These are phyloP conservation scores for Plasmodium gonderi DNA, from an alignment of 169 alveolate genomes.

Conservation along the genomic window DNA sequence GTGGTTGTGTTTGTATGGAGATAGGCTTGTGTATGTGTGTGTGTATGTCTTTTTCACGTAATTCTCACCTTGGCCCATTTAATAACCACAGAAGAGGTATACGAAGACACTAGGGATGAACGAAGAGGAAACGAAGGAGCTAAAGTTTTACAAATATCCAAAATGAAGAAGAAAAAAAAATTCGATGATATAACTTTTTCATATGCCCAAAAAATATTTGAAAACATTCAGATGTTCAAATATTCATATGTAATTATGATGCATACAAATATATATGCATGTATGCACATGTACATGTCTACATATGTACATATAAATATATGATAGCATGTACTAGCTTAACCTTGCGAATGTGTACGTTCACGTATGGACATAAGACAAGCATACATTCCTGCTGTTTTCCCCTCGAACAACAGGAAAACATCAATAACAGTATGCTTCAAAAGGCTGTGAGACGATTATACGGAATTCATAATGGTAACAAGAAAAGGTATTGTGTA, in stretches of 20 bases:
- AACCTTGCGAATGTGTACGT: background rate
- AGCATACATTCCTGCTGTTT: background rate
- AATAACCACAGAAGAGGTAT: conserved; percentile 48
- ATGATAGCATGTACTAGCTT: background rate
- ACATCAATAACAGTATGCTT: conserved; percentile 45
- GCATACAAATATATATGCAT: background rate
- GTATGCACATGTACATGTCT: background rate
- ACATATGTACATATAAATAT: background rate
- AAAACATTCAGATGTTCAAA: conserved; percentile 59
- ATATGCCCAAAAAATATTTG: conserved; percentile 74
- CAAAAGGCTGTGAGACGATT: conserved; percentile 68
- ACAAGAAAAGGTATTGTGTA: no score
- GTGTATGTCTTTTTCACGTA: no score
- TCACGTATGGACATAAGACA: background rate
- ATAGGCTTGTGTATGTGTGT: background rate
- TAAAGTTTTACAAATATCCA: conserved; percentile 14
- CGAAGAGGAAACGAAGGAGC: background rate
- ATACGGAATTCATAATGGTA: conserved; percentile 58
- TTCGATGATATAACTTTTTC: conserved; percentile 69
- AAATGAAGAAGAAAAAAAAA: conserved; percentile 20
- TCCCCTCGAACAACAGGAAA: conserved; percentile 33
- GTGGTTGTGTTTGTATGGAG: no score
- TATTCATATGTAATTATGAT: conserved; percentile 43
- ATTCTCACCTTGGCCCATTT: background rate
- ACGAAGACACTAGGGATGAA: conserved; percentile 65